Base-by-base conservation (phyloP, 129 eudicot species). In the carrot (Daucus carota) region DNA sequence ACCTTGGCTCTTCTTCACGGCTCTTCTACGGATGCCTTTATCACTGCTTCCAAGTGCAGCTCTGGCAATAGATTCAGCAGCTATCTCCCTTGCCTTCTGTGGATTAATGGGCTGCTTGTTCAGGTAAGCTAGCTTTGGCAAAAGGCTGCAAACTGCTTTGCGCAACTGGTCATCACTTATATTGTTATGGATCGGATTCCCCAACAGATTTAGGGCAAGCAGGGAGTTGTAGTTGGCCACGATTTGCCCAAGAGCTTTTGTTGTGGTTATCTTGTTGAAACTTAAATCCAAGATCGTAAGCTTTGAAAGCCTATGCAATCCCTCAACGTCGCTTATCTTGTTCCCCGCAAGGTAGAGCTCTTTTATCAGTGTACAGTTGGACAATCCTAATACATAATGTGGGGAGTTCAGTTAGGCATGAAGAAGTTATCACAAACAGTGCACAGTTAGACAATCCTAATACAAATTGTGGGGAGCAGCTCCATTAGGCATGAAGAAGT, bases 271-370 rank as follows among this genome's bases (percentile, higher is more conserved):
- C 80, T 87, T 91, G 92, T 94, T 94, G 86, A 94, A 94, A 83
- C 98, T 89, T 74, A 94, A 41, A 85, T 94, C 98, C 73, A 94
- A 72, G 33, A 94, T 80, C 44, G 77, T 81, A 76, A 94, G 88
- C 85, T 94, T 94, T 76, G 82, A 41, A 44, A 94, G 97, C 76
- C 99, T 79, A 68, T 94, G 97, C 40, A 91, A 82, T 40, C 99
- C 99, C 46, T 91, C 97, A 31, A 94, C 92, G 26, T 83, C 86
- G 76, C 97, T 91, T 12, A 91, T 87, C 75, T 94, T 94, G 87
- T 91, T 94, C 47, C 97, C 99, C 13, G 99, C 89, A 10, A 94
- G 83, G 79, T 91, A 87, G 18, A 94, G 85, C 85, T 94, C 99
- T 73, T 91, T 94, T 47, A 94, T 81, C 29, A 87, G 79, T 22